These are phyloP conservation scores for Hura crepitans DNA, from an alignment of 441 rosid genomes.

Conservation along the genomic window DNA sequence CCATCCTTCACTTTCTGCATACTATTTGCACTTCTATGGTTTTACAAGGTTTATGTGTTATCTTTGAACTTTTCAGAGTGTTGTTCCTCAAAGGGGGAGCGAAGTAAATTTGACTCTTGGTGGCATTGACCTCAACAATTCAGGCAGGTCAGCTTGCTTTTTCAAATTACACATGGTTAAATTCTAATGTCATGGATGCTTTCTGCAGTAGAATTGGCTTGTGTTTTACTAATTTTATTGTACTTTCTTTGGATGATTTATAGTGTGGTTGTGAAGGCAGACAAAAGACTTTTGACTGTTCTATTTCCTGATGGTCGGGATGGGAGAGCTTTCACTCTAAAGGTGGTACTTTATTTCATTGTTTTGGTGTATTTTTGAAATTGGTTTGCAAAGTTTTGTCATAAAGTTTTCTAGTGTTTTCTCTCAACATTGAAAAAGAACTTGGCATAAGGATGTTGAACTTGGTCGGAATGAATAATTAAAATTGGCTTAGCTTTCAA, in stretches of 20 bases:
- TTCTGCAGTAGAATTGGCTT: slow-evolving; percentile 23
- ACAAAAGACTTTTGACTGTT: slow-evolving; percentile 91
- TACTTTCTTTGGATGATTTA: slow-evolving; percentile 31
- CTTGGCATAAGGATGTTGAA: background rate
- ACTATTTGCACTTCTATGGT: slow-evolving; percentile 8
- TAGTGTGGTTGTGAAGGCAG: slow-evolving; percentile 95
- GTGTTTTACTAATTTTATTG: slow-evolving; percentile 29
- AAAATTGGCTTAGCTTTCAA: background rate
- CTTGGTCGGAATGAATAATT: background rate
- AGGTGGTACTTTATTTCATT: slow-evolving; percentile 46
- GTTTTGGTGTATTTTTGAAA: slow-evolving; percentile 8
- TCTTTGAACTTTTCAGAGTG: slow-evolving; percentile 55
- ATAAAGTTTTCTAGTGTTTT: background rate
- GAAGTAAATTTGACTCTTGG: slow-evolving; percentile 97
- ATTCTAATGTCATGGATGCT: slow-evolving; percentile 12
- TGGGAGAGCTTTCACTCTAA: slow-evolving; percentile 95
- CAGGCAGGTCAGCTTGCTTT: slow-evolving; percentile 99
- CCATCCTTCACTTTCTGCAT: background rate
- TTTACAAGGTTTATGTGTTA: slow-evolving; percentile 23
- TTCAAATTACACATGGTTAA: slow-evolving; percentile 24
- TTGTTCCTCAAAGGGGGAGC: slow-evolving; percentile 71
- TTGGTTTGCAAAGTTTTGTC: background rate
- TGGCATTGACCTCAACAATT: slow-evolving; percentile 99
- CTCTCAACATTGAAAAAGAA: background rate
- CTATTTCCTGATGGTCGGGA: slow-evolving; percentile 96